These are phyloP conservation scores for Clonostachys byssicola DNA, from an alignment of 2,329 filamentous ascomycete genomes.

Conservation along the genomic window DNA sequence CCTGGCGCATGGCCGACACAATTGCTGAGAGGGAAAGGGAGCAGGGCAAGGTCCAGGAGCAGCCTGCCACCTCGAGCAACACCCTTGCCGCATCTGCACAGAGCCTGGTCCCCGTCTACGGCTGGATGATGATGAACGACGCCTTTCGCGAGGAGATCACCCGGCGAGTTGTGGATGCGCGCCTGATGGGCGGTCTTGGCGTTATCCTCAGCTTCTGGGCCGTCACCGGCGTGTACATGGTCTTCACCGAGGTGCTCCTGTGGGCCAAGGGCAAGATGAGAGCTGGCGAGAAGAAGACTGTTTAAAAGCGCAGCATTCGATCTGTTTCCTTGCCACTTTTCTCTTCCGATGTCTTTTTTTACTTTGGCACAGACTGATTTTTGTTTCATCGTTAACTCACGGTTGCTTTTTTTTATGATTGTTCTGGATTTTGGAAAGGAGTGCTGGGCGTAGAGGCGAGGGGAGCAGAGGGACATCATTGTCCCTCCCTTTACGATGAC, in stretches of 20 bases:
- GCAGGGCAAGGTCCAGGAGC: not conserved
- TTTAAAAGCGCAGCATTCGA: not conserved
- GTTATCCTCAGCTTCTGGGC: slow-evolving; percentile 45
- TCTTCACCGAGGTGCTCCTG: slow-evolving; percentile 39
- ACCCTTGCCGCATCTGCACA: slow-evolving; percentile 7
- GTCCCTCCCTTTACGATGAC: too few relatives aligned
- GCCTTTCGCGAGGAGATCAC: slow-evolving; percentile 27
- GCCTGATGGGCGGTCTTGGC: slow-evolving; percentile 36
- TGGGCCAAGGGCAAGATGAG: slow-evolving; percentile 27
- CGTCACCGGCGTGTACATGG: slow-evolving; percentile 41
- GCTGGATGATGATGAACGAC: slow-evolving; percentile 38
- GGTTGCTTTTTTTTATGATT: not conserved
- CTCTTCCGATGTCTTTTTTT: not conserved
- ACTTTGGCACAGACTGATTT: not conserved
- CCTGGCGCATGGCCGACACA: slow-evolving; percentile 56
- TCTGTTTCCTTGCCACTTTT: not conserved
- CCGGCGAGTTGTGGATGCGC: slow-evolving; percentile 33
- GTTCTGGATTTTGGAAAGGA: not conserved
- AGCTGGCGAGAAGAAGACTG: slow-evolving; percentile 14
- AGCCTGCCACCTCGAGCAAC: not conserved
- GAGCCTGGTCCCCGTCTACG: slow-evolving; percentile 31
- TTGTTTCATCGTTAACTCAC: not conserved
- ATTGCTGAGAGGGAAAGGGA: slow-evolving; percentile 36
- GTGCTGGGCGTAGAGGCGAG: too few relatives aligned
- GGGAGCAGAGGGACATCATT: too few relatives aligned